These are phyloP conservation scores for Lecanicillium sp. DNA, from an alignment of 2,329 filamentous ascomycete species.

Conservation along the genomic window DNA sequence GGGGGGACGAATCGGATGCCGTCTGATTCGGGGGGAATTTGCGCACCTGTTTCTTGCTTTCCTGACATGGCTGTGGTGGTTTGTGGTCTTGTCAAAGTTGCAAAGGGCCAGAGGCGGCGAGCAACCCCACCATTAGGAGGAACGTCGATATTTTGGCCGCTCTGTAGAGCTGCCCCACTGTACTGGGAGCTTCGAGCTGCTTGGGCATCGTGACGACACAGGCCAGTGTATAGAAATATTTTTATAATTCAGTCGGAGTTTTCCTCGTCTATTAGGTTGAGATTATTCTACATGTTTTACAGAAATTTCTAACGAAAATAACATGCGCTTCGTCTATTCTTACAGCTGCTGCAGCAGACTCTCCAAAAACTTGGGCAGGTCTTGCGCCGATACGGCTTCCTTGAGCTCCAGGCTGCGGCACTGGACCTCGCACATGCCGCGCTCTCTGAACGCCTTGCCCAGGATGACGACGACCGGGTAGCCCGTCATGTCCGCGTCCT, in stretches of 20 bases:
- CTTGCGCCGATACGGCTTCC: constrained; percentile 48
- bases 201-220: too few relatives aligned
- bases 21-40: too few relatives aligned
- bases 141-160: constrained; percentile 1
- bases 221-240: too few relatives aligned
- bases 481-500: constrained; percentile 82
- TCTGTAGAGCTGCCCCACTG: neutral
- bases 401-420: constrained; percentile 62
- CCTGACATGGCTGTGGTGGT: constrained; percentile 8
- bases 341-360: constrained; percentile 45
- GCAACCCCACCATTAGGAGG: constrained; percentile 10
- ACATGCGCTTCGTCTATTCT: too few relatives aligned
- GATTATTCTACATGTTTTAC: too few relatives aligned
- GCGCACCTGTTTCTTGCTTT: constrained; percentile 11
- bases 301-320: too few relatives aligned
- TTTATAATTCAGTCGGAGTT: too few relatives aligned
- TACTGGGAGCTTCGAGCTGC: too few relatives aligned
- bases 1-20: too few relatives aligned
- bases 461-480: constrained; percentile 80
- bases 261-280: too few relatives aligned
- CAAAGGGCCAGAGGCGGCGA: neutral
- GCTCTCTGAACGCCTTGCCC: constrained; percentile 61
- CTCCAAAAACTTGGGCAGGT: constrained; percentile 36
- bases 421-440: constrained; percentile 66
- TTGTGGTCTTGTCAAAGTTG: neutral